These are phyloP conservation scores for Botryotinia globosa DNA, from an alignment of 2,329 filamentous ascomycete genomes.

Conservation along the genomic window DNA sequence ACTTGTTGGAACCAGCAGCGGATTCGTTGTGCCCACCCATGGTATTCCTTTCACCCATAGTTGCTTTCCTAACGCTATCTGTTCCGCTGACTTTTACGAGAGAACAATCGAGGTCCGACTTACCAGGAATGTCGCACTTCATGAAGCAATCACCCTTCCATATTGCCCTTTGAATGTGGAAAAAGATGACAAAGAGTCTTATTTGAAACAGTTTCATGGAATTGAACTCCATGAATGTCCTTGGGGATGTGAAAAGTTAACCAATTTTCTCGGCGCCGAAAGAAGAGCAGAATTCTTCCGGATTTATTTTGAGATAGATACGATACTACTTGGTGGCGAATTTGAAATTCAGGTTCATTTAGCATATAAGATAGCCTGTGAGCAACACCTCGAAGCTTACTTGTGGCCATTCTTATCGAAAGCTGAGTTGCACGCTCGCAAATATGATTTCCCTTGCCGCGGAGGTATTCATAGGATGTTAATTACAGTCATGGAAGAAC, in stretches of 20 bases:
- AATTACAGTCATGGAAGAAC: background rate
- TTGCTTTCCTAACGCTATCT: background rate
- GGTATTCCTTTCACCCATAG: background rate
- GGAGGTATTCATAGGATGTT: background rate
- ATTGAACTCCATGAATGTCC: background rate
- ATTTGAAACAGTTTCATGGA: background rate
- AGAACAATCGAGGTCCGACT: background rate
- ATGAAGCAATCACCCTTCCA: background rate
- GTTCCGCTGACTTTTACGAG: background rate
- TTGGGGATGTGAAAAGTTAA: background rate
- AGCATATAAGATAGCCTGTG: background rate
- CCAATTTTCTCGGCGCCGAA: accelerated
- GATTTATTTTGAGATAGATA: background rate
- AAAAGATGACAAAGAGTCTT: background rate
- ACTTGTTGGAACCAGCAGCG: background rate
- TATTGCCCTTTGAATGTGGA: background rate
- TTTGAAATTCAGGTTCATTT: no score
- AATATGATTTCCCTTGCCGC: no score
- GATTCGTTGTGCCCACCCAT: background rate
- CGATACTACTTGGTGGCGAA: accelerated
- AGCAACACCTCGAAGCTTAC: background rate
- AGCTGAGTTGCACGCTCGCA: background rate
- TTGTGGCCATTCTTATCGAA: background rate
- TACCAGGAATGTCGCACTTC: background rate
- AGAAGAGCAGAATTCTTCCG: background rate